These are phyloP conservation scores for Gracilariopsis chorda DNA, from an alignment of 23 red algal species.

Conservation along the genomic window DNA sequence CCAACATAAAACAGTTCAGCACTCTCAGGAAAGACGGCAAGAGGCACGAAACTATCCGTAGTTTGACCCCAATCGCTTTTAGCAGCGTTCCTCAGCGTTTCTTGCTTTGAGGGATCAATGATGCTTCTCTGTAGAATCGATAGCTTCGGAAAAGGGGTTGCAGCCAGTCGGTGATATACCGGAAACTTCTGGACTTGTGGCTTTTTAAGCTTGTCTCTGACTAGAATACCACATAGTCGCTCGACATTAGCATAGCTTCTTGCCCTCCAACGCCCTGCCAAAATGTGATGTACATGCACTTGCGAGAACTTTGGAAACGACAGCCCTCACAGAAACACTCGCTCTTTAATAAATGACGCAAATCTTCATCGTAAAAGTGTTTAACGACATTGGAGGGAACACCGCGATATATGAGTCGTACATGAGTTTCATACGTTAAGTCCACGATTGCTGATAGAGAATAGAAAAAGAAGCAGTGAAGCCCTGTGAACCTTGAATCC, in stretches of 20 bases:
- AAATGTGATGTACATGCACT: not conserved
- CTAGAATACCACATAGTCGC: not conserved
- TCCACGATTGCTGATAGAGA: not conserved
- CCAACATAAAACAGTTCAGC: not conserved
- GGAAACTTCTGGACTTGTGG: not conserved
- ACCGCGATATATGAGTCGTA: not conserved
- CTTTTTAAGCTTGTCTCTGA: not conserved
- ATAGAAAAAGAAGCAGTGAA: not conserved
- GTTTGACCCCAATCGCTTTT: not conserved
- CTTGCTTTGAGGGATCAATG: not conserved
- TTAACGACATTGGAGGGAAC: not conserved
- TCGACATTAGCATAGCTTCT: too few species aligned
- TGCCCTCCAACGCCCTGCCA: not conserved
- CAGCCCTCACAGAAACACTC: not conserved
- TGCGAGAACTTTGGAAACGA: not conserved
- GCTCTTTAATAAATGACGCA: not conserved
- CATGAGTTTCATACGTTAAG: not conserved
- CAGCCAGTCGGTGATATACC: not conserved
- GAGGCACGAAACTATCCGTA: not conserved
- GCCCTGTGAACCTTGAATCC: not conserved
- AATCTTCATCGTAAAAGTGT: not conserved
- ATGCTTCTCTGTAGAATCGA: not conserved
- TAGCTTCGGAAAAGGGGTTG: not conserved
- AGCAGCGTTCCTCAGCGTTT: not conserved
- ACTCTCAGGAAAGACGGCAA: not conserved